These are phyloP conservation scores for Dendrobium catenatum DNA, from an alignment of 106 monocot genomes.

Conservation along the genomic window DNA sequence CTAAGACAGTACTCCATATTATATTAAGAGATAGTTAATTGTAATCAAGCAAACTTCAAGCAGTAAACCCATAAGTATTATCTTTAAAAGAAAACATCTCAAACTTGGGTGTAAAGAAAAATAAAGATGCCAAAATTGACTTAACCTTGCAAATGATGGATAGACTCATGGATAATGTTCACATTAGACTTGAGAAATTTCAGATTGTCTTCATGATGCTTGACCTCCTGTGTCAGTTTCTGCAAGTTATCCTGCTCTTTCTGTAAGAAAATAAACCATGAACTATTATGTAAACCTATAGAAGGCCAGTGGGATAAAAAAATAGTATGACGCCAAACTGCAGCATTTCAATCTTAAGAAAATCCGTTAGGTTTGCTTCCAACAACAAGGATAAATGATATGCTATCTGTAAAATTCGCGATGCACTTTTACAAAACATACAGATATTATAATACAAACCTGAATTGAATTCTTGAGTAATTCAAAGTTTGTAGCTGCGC, in stretches of 20 bases:
- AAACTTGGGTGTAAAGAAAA: not conserved
- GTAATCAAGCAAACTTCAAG: not conserved
- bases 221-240: constrained; percentile 58
- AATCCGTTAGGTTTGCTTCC: not conserved
- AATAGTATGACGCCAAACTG: not conserved
- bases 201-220: constrained; percentile 69
- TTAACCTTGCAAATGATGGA: constrained; percentile 40
- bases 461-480: constrained; percentile 10
- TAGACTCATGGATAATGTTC: constrained; percentile 32
- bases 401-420: not conserved
- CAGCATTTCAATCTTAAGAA: not conserved
- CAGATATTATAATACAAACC: not conserved
- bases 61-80: too few species aligned
- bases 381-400: not conserved
- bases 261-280: constrained; percentile 22
- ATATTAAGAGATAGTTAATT: not conserved
- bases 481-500: not conserved
- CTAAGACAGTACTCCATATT: not conserved
- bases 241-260: constrained; percentile 50
- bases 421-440: not conserved
- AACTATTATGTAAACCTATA: not conserved
- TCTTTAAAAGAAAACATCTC: not conserved
- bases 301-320: not conserved
- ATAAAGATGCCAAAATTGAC: not conserved
- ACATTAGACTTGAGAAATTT: constrained; percentile 47